phyloP scores from a whole-genome alignment of 2,329 filamentous ascomycete genomes.

The Claviceps paspali region DNA sequence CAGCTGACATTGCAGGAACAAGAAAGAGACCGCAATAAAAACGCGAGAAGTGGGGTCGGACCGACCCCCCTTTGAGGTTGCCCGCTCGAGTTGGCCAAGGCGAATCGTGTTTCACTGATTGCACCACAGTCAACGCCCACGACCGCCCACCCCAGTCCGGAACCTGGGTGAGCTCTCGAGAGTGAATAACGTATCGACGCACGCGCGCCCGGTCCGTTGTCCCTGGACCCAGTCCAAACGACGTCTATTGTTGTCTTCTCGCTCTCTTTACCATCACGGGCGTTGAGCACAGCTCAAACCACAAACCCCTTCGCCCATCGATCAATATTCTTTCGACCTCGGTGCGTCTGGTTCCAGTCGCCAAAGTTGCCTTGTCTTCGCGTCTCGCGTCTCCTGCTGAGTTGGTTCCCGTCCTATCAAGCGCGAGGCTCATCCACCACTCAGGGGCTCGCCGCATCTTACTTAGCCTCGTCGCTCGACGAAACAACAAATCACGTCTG shows the following conservation, averaged over 20 bases:
- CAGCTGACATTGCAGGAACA: not conserved
- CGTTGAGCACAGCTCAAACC: not conserved
- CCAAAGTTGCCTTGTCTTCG: not conserved
- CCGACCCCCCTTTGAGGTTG: not conserved
- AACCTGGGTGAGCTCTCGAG: not conserved
- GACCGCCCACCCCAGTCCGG: not conserved
- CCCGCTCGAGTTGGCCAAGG: conserved; percentile 2
- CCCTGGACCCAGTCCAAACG: not conserved
- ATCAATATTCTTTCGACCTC: not conserved
- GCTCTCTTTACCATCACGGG: not conserved
- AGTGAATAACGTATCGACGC: not conserved
- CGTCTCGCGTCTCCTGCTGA: conserved; percentile 4
- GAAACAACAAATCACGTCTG: conserved; percentile 19
- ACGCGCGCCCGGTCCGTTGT: not conserved
- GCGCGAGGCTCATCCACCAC: conserved; percentile 2
- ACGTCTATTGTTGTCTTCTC: not conserved
- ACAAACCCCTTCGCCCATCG: not conserved
- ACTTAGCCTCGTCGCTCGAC: conserved; percentile 12
- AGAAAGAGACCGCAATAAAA: not conserved
- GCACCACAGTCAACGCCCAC: conserved; percentile 2
- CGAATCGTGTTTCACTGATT: conserved; percentile 1
- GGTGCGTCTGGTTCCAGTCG: no score
- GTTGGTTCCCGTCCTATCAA: conserved; percentile 8
- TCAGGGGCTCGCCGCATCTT: conserved; percentile 11
- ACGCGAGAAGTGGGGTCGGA: not conserved